These are phyloP conservation scores for Floccularia luteovirens DNA, from an alignment of 768 basidiomycete genomes.

Conservation along the genomic window DNA sequence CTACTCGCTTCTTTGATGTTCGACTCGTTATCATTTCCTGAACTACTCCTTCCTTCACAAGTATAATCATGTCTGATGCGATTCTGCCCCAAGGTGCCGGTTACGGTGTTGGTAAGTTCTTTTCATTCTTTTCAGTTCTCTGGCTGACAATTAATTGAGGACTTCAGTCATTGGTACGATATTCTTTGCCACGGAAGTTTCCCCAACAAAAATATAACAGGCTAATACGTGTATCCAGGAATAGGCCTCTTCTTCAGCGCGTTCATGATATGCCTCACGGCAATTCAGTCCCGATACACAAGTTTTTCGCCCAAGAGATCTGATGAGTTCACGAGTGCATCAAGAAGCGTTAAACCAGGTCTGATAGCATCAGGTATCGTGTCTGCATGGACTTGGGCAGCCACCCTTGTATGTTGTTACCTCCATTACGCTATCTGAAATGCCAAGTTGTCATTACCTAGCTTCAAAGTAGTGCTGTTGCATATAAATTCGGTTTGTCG, in stretches of 20 bases:
- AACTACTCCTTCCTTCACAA: too few relatives aligned
- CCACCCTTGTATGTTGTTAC: slow-evolving; percentile 45
- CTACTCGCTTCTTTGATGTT: too few relatives aligned
- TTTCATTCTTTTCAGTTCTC: too few relatives aligned
- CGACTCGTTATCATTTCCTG: too few relatives aligned
- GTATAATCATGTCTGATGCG: slow-evolving; percentile 20
- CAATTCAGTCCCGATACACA: slow-evolving; percentile 80
- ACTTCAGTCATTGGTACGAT: slow-evolving; percentile 20
- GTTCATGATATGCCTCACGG: slow-evolving; percentile 74
- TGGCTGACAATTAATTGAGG: not conserved
- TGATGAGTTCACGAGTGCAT: slow-evolving; percentile 81
- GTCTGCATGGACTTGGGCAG: slow-evolving; percentile 89
- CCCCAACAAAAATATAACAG: too few relatives aligned
- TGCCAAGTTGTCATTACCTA: slow-evolving; percentile 5
- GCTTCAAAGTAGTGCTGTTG: slow-evolving; percentile 79
- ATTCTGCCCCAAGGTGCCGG: slow-evolving; percentile 77
- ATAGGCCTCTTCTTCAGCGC: slow-evolving; percentile 85
- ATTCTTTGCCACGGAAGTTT: not conserved
- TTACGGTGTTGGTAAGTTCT: slow-evolving; percentile 77
- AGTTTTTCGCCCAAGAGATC: slow-evolving; percentile 64
- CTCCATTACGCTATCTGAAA: not conserved
- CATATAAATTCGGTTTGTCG: slow-evolving; percentile 66
- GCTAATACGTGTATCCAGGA: slow-evolving; percentile 33
- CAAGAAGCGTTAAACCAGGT: slow-evolving; percentile 81
- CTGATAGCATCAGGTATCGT: slow-evolving; percentile 92